Base-by-base conservation (phyloP, 345 rosid genomes). In the Gossypium ekmanianum region DNA sequence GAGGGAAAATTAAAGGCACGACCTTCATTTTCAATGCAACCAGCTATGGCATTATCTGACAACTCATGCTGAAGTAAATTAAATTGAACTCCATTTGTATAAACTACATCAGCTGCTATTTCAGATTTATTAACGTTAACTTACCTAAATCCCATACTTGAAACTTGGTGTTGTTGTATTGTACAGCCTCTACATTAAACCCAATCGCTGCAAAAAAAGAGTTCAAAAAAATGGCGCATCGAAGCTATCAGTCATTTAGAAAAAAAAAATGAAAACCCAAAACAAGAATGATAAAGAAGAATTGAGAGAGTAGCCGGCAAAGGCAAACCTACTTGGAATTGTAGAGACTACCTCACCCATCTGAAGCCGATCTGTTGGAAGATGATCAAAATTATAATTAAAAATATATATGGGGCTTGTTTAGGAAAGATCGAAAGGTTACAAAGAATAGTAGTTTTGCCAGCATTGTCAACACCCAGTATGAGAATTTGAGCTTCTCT, bases 101-200 rank as follows among this genome's bases (percentile, higher is more conserved):
- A 27, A 27, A 27, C 29, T 26, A 18, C 1, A 8, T 8, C 26
- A 56, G 6, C 61, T 4, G 45, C 45, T n/a, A 24, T 7, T n/a
- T 55, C 24, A 7, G 22, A n/a, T 55, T 2, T 18, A 18, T 55
- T 74, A 64, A 10, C 39, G 57, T n/a, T 34, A 44, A 69, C 90
- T 3, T 85, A 89, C 90, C 94, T 41, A 89, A 87, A 85, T 89
- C 92, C 91, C 92, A 89, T 24, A 94, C 98, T 81, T 94, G 98
- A 67, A 94, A 92, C 79, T 92, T 94, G 82, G 92, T 94, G 74
- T 92, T 94, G 73, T 92, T 91, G 83, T 92, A 90, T 85, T 92
- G 91, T 51, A 94, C 92, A 7, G 97, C 92, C 84, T 94, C 97
- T 17, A 92, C 98, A 79, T 92, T 94, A 71, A 94, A 94, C 65